phyloP scores from a whole-genome alignment of 257 asterid species.

The Agastache rugosa region DNA sequence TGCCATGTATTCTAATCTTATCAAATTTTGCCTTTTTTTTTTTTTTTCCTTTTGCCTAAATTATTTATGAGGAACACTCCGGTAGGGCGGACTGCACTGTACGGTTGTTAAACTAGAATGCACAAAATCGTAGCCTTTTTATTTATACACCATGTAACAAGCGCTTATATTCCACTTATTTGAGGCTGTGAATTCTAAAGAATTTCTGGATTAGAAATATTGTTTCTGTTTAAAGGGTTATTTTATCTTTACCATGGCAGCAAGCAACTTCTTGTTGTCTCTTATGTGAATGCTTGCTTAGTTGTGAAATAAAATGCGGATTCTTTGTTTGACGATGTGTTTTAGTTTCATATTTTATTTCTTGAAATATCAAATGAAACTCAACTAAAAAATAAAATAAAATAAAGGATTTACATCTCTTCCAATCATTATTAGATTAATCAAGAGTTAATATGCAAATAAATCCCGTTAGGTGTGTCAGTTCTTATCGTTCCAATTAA shows the following conservation, averaged over 20 bases:
- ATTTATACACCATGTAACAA: slow-evolving; percentile 24
- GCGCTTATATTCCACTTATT: slow-evolving; percentile 23
- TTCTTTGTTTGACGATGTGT: background rate
- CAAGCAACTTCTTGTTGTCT: no score
- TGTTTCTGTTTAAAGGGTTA: background rate
- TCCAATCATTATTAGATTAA: background rate
- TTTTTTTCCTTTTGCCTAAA: slow-evolving; percentile 17
- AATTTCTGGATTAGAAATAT: background rate
- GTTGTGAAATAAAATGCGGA: no score
- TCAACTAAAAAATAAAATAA: no score
- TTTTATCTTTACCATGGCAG: no score
- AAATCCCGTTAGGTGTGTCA: no score
- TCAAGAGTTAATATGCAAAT: no score
- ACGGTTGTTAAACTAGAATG: slow-evolving; percentile 1
- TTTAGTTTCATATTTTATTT: background rate
- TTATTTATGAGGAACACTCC: background rate
- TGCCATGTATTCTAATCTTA: slow-evolving; percentile 42
- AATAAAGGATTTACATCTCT: background rate
- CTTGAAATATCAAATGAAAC: background rate
- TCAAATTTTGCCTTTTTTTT: slow-evolving; percentile 34
- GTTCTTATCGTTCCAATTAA: no score
- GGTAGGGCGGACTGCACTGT: no score
- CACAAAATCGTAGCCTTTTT: slow-evolving; percentile 31
- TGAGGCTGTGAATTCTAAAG: background rate
- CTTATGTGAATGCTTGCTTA: no score